Percentiles rank a stretch among this genome's conserved stretches.
phyloP scores from a whole-genome alignment of 1,284 basidiomycete species.

The Microbotryum lychnidis-dioicae region DNA sequence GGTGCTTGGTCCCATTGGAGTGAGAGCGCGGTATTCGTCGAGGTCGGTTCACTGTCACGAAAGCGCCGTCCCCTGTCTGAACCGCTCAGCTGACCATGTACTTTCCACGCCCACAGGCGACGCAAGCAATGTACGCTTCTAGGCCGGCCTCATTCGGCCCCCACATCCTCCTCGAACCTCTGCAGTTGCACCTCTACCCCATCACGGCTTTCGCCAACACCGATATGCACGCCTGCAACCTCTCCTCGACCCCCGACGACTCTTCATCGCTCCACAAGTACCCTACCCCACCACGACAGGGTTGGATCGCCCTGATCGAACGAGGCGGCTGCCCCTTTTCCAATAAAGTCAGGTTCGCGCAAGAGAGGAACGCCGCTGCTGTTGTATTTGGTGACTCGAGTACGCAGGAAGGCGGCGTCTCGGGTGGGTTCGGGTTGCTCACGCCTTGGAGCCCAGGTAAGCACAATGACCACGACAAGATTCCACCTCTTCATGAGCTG shows the following conservation, averaged over 20 bases:
- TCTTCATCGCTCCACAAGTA: neutral
- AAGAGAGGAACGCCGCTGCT: conserved; percentile 69
- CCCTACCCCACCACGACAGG: conserved; percentile 46
- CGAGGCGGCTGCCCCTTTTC: conserved; percentile 79
- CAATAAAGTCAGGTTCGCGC: conserved; percentile 72
- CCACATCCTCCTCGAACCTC: conserved; percentile 57
- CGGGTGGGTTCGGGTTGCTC: conserved; percentile 33
- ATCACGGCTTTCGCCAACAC: conserved; percentile 60
- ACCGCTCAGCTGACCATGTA: neutral
- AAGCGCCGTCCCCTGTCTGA: conserved; percentile 39
- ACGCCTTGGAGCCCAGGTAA: conserved; percentile 30
- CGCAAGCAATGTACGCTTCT: conserved; percentile 46
- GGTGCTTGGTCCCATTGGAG: conserved; percentile 49
- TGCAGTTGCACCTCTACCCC: conserved; percentile 64
- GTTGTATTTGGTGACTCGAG: conserved; percentile 72
- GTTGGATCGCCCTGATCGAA: conserved; percentile 76
- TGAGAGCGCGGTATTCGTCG: conserved; percentile 66
- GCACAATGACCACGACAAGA: neutral
- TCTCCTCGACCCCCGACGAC: neutral
- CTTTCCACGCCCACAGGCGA: conserved; percentile 5
- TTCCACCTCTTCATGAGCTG: neutral
- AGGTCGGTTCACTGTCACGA: conserved; percentile 59
- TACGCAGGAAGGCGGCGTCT: conserved; percentile 44
- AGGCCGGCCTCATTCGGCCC: conserved; percentile 62
- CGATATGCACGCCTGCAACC: conserved; percentile 36